Base-by-base conservation (phyloP, 768 basidiomycete species). In the Kondoa subrosea region DNA sequence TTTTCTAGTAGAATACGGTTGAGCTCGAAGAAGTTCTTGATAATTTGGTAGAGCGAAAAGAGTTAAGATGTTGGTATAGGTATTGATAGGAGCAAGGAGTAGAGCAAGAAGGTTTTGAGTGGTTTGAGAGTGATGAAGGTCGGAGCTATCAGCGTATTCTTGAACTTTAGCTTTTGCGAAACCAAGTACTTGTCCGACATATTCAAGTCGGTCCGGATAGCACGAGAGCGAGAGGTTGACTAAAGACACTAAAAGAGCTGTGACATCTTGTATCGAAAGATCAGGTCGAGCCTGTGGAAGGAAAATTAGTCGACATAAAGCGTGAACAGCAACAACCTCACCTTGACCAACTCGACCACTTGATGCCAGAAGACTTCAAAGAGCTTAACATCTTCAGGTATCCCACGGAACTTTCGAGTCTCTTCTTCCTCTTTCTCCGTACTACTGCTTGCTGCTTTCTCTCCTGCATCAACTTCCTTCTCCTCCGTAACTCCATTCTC, bases 331-430 rank as follows among this genome's bases (percentile, higher is more conserved):
- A 69, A n/a, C 32, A 16, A 12, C 75, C 82, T 25, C 72, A 89
- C 91, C 84, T 92, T 95, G 81, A 99, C 92, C 30, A 99, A 83
- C 76, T 95, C 87, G 14, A 97, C 92, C 3, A 97, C 90, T 76
- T 99, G 95, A 71, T 88, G 86, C 93, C 95, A 99, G 76, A 97
- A 99, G 14, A 97, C 91, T 76, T 99, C 95, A 70, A 99, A 99
- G 64, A 99, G 78, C 75, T 87, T 89, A 27, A 95, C 95, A 71
- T 96, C 83, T 76, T 91, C 88, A 4, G 95, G 95, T 57, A 97
- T 85, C 25, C 95, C 95, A 76, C 95, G 81, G 80, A 95, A 97
- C 72, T 84, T 87, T 76, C 81, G 84, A 66, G 81, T 84, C 70
- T 34, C 32, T 3, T n/a, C 64, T 40, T 65, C 67, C 12, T 26